phyloP scores from a whole-genome alignment of 257 asterid species.

The Dorcoceras hygrometricum region DNA sequence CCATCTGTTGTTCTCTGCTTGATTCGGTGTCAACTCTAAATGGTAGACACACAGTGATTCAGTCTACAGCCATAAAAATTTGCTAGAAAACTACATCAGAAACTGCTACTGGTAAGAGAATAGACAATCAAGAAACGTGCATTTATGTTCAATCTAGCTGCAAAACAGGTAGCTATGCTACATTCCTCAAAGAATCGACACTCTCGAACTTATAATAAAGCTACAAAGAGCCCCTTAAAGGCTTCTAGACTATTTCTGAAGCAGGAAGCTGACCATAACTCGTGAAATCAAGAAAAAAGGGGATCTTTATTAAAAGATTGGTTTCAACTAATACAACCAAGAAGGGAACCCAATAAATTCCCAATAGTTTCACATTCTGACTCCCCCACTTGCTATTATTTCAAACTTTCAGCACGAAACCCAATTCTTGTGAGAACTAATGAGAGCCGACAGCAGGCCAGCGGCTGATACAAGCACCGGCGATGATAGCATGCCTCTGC shows the following conservation, averaged over 20 bases:
- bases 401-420: slow-evolving; percentile 35
- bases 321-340: neutral
- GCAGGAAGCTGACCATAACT: neutral
- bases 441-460: slow-evolving; percentile 45
- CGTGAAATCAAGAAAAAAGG: neutral
- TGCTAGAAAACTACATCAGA: neutral
- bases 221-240: neutral
- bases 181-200: neutral
- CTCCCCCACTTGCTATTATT: neutral
- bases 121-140: neutral
- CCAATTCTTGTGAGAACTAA: slow-evolving; percentile 59
- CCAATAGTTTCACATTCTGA: neutral
- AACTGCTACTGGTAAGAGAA: neutral
- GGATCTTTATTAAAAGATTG: neutral
- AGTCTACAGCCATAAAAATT: neutral
- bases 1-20: neutral
- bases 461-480: slow-evolving; percentile 43
- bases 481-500: slow-evolving; percentile 36
- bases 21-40: neutral
- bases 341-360: neutral
- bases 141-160: neutral
- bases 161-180: neutral
- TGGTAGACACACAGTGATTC: neutral
- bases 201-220: neutral
- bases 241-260: neutral